Conservation (phyloP, 2,329 filamentous ascomycete species). For the Paracamarosporium sp. region DNA sequence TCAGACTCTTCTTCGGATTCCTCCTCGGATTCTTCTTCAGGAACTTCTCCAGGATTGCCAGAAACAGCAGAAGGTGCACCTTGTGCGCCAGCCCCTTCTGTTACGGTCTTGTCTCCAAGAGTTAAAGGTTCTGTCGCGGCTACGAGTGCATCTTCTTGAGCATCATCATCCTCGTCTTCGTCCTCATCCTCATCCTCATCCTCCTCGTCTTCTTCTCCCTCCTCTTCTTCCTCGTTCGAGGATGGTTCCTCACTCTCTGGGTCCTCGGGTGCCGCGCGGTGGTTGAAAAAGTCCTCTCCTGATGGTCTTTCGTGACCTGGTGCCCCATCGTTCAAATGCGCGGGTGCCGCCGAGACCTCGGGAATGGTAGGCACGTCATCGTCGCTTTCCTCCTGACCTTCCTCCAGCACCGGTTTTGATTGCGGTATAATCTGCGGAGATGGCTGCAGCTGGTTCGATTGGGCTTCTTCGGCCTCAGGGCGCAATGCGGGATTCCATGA, state of each 20-base stretch:
- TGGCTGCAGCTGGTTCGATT: conserved; percentile 20
- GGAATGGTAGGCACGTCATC: conserved; percentile 18
- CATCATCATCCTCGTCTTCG: conserved; percentile 9
- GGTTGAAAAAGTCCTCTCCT: conserved; percentile 47
- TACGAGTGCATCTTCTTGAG: conserved; percentile 19
- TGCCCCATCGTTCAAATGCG: conserved; percentile 8
- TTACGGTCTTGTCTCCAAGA: conserved; percentile 18
- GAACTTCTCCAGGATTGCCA: not conserved
- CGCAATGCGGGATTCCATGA: conserved; percentile 65
- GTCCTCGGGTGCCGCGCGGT: conserved; percentile 23
- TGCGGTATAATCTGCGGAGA: conserved; percentile 14
- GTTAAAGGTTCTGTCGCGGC: conserved; percentile 26
- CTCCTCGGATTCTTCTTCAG: conserved; percentile 4
- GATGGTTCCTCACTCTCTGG: conserved; percentile 12
- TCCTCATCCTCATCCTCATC: conserved; percentile 7
- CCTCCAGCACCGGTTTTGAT: conserved; percentile 15
- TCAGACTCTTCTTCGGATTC: conserved; percentile 1
- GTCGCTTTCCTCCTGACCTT: conserved; percentile 26
- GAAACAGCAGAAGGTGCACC: conserved; percentile 9
- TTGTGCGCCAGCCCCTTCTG: conserved; percentile 18
- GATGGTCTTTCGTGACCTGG: conserved; percentile 20
- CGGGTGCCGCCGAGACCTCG: conserved; percentile 4
- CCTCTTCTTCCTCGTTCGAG: not conserved
- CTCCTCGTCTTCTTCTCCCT: conserved; percentile 5
- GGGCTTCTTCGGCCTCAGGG: conserved; percentile 44